Conservation (phyloP, 192 early-diverging fungal genomes). For the Podochytrium sp. region DNA sequence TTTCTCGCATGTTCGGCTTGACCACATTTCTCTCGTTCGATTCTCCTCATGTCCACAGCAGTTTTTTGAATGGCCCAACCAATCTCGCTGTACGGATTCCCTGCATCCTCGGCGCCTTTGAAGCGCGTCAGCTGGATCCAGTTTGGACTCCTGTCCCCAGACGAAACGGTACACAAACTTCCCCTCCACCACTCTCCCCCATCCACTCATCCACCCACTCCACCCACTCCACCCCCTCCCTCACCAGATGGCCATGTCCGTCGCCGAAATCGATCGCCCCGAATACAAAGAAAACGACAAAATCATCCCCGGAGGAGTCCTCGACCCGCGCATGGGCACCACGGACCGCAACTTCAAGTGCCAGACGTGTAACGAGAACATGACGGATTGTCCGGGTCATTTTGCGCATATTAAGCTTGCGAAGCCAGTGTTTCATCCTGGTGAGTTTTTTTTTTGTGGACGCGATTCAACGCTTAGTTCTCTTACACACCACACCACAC, state of each 20-base stretch:
- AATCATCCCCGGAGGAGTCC: constrained; percentile 82
- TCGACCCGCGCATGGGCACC: constrained; percentile 95
- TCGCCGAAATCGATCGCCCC: constrained; percentile 88
- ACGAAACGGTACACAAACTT: constrained; percentile 79
- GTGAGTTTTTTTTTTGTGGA: constrained; percentile 43
- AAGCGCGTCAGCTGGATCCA: constrained; percentile 88
- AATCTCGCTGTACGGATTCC: constrained; percentile 54
- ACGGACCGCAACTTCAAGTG: constrained; percentile 98
- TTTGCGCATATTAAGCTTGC: constrained; percentile 98
- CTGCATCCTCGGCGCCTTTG: constrained; percentile 78
- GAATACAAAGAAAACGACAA: constrained; percentile 85
- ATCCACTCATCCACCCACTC: background rate
- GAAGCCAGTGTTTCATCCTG: constrained; percentile 93
- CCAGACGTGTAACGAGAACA: constrained; percentile 92
- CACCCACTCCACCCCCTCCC: background rate
- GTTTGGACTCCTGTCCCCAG: constrained; percentile 94
- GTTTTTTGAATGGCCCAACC: constrained; percentile 4
- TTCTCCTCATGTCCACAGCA: too few relatives aligned
- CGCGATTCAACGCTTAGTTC: background rate
- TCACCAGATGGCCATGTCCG: constrained; percentile 70
- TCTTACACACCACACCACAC: too few relatives aligned
- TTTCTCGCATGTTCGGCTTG: too few relatives aligned
- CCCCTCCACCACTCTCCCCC: background rate
- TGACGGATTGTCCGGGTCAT: constrained; percentile 96
- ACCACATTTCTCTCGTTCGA: too few relatives aligned